Percentiles rank a stretch among this genome's conserved stretches.
These are phyloP conservation scores for Penicillium angulare DNA, from an alignment of 495 filamentous ascomycete genomes.

Conservation along the genomic window DNA sequence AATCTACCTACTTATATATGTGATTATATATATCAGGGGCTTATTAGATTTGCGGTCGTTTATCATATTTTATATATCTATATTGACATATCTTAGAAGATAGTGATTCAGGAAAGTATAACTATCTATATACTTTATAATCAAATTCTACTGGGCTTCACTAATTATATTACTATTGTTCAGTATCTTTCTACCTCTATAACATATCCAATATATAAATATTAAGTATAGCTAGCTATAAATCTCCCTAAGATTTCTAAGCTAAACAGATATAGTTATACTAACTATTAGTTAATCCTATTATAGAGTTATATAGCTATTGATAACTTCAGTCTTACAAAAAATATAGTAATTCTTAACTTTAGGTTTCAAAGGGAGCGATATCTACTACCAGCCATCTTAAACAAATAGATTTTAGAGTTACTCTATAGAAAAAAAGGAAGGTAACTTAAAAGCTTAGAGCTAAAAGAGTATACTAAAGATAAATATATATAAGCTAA, in stretches of 20 bases:
- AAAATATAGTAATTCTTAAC: conserved; percentile 19
- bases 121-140: conserved; percentile 31
- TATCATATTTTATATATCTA: conserved; percentile 32
- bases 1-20: conserved; percentile 36
- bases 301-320: conserved; percentile 3
- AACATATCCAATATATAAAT: conserved; percentile 20
- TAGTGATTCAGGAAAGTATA: conserved; percentile 38
- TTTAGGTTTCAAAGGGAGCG: conserved; percentile 12
- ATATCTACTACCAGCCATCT: conserved; percentile 11
- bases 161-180: conserved; percentile 26
- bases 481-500: conserved; percentile 16
- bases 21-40: conserved; percentile 29
- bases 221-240: conserved; percentile 19
- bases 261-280: conserved; percentile 13
- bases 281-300: conserved; percentile 16
- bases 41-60: conserved; percentile 25
- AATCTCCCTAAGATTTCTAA: conserved; percentile 26
- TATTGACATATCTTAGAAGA: conserved; percentile 30
- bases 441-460: conserved; percentile 11
- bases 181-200: conserved; percentile 23
- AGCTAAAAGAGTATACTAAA: conserved; percentile 18
- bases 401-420: conserved; percentile 13
- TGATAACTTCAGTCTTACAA: conserved; percentile 3
- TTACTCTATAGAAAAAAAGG: conserved; percentile 13
- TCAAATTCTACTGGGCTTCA: conserved; percentile 39